A percentile compares a stretch with the other conserved stretches of the same genome.
Evolutionary conservation across 495 filamentous ascomycete genomes (phyloP).

Genomic region (Lasiosphaeriaceae sp.): DNA sequence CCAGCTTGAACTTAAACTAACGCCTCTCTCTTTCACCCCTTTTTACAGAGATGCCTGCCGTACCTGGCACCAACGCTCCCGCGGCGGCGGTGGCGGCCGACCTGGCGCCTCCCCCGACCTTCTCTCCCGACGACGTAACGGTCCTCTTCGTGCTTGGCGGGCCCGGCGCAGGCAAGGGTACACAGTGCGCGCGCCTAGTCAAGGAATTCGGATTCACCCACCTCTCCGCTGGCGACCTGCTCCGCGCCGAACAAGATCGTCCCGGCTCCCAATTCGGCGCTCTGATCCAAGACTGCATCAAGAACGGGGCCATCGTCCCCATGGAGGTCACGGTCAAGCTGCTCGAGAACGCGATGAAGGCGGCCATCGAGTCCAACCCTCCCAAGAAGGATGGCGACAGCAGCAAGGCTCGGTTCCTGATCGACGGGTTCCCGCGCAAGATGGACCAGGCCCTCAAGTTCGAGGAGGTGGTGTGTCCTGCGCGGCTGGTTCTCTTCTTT

Average conservation of each 20-base stretch:
- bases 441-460: slow-evolving; percentile 95
- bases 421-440: slow-evolving; percentile 94
- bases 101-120: slow-evolving; percentile 52
- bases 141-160: slow-evolving; percentile 86
- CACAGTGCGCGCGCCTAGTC: slow-evolving; percentile 86
- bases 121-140: slow-evolving; percentile 73
- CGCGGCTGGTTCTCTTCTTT: slow-evolving; percentile 81
- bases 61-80: slow-evolving; percentile 17
- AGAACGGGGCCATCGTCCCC: slow-evolving; percentile 89
- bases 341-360: slow-evolving; percentile 87
- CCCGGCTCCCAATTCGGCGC: slow-evolving; percentile 80
- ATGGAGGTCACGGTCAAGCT: slow-evolving; percentile 97
- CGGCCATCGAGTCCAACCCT: slow-evolving; percentile 40
- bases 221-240: slow-evolving; percentile 87
- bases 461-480: slow-evolving; percentile 80
- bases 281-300: slow-evolving; percentile 86
- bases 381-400: slow-evolving; percentile 13
- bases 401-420: slow-evolving; percentile 65
- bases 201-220: slow-evolving; percentile 89
- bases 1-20: neutral
- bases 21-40: neutral
- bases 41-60: slow-evolving; percentile 29
- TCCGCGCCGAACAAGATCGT: slow-evolving; percentile 88
- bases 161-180: slow-evolving; percentile 75
- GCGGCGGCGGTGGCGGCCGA: slow-evolving; percentile 48